Evolutionary conservation across 2,329 filamentous ascomycete genomes (phyloP), one percentile per base, ranked within the genome.

Genomic region (Chalara sp.): DNA sequence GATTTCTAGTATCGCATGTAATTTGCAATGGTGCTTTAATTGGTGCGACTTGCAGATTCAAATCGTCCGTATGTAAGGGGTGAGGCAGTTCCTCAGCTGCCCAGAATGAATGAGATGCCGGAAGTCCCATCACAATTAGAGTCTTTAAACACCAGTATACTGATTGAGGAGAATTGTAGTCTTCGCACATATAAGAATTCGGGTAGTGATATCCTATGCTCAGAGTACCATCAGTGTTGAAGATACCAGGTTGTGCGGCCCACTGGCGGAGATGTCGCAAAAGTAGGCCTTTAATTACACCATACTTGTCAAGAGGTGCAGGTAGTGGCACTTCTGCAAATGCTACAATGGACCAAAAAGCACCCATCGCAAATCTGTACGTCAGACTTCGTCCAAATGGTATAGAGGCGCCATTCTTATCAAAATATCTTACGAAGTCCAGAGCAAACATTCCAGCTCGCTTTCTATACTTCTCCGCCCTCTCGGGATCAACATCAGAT

Each of bases 121-220:
- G 51, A 0, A 79, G 50, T 0, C 63, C 66, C 0, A 76, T 59
- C 0, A 67, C 68, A 1, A 77, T 62, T 4, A 79, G 68, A 0
- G 71, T 69, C 49, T 79, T 79, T 28, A 78, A 61, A 4, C 68
- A 71, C 76, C 76, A 79, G 56, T 78, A 79, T 0, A 70, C 67
- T 0, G 76, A 79, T 49, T 79, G 76, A 0, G 76, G 74, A 3
- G 76, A 79, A 56, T 79, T 79, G 60, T 80, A 79, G 54, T 76
- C 72, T 56, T 80, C 76, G 39, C 67, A 65, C 69, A 79, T 70
- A 56, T 72, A 79, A 70, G 76, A 76, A 56, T 79, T 79, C 5
- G 50, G 50, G 35, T 52, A 52, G 21, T 46, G 57, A 46, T 69
- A 72, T 21, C 68, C 75, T 31, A 78, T 73, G 1, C 68, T 76